Conservation (phyloP, 1,284 basidiomycete genomes). For the Singerocomus inundabilis region DNA sequence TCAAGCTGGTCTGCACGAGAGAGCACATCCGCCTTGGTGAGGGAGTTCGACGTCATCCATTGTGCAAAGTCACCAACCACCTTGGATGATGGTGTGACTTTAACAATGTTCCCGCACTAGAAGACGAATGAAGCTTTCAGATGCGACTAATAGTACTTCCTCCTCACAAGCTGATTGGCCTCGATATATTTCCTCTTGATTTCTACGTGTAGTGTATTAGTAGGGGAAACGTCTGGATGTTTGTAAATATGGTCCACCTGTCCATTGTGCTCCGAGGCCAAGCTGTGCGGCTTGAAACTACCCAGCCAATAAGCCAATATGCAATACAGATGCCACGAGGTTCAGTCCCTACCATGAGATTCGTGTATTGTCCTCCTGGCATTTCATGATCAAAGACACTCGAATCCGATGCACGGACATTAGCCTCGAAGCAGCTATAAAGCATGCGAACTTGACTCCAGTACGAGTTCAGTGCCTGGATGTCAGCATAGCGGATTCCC, state of each 20-base stretch:
- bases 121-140: constrained; percentile 15
- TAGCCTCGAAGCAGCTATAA: constrained; percentile 98
- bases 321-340: constrained; percentile 10
- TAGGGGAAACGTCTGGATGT: constrained; percentile 7
- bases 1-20: constrained; percentile 88
- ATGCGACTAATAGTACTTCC: constrained; percentile 9
- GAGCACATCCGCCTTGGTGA: constrained; percentile 85
- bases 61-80: constrained; percentile 99
- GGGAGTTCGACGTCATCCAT: constrained; percentile 97
- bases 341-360: constrained; percentile 70
- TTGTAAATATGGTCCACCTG: constrained; percentile 45
- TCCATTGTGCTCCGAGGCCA: constrained; percentile 97
- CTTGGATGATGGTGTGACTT: constrained; percentile 99
- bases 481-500: constrained; percentile 96
- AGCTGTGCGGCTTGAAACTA: constrained; percentile 99
- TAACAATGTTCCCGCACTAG: constrained; percentile 96
- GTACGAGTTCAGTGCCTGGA: constrained; percentile 96
- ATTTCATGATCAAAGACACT: constrained; percentile 99
- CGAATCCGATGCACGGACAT: constrained; percentile 94
- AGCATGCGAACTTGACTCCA: constrained; percentile 97
- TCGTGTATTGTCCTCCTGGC: constrained; percentile 98
- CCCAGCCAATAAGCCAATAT: constrained; percentile 21
- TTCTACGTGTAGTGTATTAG: constrained; percentile 46
- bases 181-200: constrained; percentile 99
- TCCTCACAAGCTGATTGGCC: constrained; percentile 83